Base-by-base conservation (phyloP, 306 rosid species). In the Fragaria nilgerrensis region DNA sequence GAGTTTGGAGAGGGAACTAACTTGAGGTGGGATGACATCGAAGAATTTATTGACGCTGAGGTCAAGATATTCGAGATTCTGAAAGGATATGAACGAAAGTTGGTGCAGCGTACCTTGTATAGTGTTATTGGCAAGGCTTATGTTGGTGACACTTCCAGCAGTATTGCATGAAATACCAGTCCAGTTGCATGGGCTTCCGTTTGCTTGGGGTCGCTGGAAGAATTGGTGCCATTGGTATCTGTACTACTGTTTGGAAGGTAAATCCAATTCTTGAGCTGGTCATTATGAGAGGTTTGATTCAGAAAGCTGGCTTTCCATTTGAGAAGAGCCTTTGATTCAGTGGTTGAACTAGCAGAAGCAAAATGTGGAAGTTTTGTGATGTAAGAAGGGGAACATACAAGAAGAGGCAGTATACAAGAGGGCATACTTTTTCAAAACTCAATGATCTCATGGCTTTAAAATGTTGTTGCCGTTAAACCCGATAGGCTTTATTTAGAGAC, bases 241-340 rank as follows among this genome's bases (percentile, higher is more conserved):
- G 2, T 78, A 70, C 6, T 36, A 36, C 39, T 36, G 74, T 59
- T 27, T 2, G 75, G 75, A 16, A 48, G 8, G 4, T 25, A 4
- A n/a, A 37, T 23, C 8, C 17, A 10, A 20, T 20, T 3, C 12
- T 9, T 55, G 14, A 55, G 27, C 62, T 9, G 62, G 62, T 55
- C 2, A 55, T n/a, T n/a, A 0, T 55, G 29, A 25, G 53, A 14
- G 14, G 74, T 64, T 16, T 22, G 20, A 10, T 69, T 72, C 55
- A 25, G 61, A 2, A 76, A 41, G 55, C 61, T 76, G 52, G 76
- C 79, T 80, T 84, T 84, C 87, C 87, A 84, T 72, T 62, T 68
- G 50, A 84, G 77, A 48, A 84, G 76, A 48, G 82, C 86, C 14
- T 79, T 63, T 76, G 41, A 84, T 23, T 75, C 62, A n/a, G 81